These are phyloP conservation scores for Neurospora sp. DNA, from an alignment of 495 filamentous ascomycete genomes.

Conservation along the genomic window DNA sequence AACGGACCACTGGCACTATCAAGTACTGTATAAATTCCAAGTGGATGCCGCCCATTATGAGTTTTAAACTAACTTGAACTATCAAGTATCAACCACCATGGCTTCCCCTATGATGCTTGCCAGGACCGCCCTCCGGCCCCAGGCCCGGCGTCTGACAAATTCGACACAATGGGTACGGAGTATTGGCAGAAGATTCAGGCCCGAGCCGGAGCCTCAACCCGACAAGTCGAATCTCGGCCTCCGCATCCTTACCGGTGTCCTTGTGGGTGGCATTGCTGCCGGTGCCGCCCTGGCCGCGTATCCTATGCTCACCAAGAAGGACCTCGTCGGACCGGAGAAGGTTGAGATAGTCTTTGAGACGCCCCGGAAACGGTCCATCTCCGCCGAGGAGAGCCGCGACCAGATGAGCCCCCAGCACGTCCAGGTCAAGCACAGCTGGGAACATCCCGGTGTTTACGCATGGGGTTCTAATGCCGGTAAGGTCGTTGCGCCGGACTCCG, in stretches of 20 bases:
- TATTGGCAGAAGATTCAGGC: conserved; percentile 8
- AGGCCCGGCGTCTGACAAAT: neutral
- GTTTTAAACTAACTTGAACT: neutral
- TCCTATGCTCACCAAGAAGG: conserved; percentile 1
- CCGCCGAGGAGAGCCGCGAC: conserved; percentile 61
- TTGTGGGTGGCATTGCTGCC: conserved; percentile 16
- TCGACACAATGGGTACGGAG: conserved; percentile 23
- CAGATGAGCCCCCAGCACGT: conserved; percentile 66
- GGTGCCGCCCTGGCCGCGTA: conserved; percentile 22
- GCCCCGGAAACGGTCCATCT: conserved; percentile 37
- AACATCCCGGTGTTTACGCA: conserved; percentile 80
- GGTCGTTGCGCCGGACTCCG: conserved; percentile 76
- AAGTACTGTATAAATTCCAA: neutral
- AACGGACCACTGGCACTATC: neutral
- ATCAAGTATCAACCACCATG: conserved; percentile 8
- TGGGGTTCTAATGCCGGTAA: conserved; percentile 87
- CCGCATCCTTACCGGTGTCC: conserved; percentile 9
- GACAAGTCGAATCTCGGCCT: neutral
- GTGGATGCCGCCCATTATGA: neutral
- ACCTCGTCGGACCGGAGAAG: conserved; percentile 10
- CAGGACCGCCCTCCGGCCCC: conserved; percentile 12
- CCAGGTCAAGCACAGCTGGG: conserved; percentile 80
- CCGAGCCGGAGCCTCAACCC: conserved; percentile 1
- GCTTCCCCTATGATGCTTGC: conserved; percentile 10
- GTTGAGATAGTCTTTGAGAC: conserved; percentile 51